phyloP scores from a whole-genome alignment of 2,329 filamentous ascomycete genomes.

The Pseudocercospora fijiensis region DNA sequence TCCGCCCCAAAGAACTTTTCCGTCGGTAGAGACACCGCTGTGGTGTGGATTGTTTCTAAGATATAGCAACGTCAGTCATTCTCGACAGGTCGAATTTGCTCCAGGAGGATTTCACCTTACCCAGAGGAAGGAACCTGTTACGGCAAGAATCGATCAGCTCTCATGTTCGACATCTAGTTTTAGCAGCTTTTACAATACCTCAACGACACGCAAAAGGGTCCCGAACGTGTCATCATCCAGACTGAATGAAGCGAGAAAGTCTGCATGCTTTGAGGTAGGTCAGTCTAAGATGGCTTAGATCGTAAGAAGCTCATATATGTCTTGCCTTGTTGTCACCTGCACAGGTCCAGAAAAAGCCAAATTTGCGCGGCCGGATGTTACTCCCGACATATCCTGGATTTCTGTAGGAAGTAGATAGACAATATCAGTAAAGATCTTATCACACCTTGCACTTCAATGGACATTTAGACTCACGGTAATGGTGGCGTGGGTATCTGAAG shows the following conservation, averaged over 20 bases:
- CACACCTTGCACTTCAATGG: neutral
- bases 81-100: too few species aligned
- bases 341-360: conserved; percentile 64
- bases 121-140: conserved; percentile 61
- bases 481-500: conserved; percentile 61
- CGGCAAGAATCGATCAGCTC: conserved; percentile 59
- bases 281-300: neutral
- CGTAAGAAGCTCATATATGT: neutral
- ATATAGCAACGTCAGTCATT: neutral
- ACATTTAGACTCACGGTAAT: conserved; percentile 46
- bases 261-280: conserved; percentile 48
- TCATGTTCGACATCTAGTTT: neutral
- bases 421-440: neutral
- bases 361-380: conserved; percentile 63
- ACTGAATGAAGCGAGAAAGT: conserved; percentile 60
- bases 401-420: neutral
- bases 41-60: conserved; percentile 61
- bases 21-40: conserved; percentile 36
- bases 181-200: conserved; percentile 32
- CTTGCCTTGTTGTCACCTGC: conserved; percentile 55
- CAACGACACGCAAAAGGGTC: conserved; percentile 46
- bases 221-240: conserved; percentile 64
- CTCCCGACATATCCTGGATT: conserved; percentile 50
- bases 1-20: conserved; percentile 25
- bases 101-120: neutral